Evolutionary conservation across 2,329 filamentous ascomycete genomes (phyloP), one percentile per base, ranked within the genome.

Genomic region (Diaporthe ampelina): DNA sequence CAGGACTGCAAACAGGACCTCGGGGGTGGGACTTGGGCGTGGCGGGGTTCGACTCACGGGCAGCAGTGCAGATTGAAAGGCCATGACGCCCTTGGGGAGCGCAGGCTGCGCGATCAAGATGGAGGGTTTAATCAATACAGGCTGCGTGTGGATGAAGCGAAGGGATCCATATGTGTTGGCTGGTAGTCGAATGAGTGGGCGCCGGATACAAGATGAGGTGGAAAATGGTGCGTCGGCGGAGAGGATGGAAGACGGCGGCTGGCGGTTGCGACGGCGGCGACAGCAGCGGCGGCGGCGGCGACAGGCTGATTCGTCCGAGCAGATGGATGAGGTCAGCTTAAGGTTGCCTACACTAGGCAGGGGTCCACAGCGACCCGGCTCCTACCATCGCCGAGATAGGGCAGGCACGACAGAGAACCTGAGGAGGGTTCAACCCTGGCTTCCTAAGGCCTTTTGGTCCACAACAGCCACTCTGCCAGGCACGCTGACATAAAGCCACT

Each of bases 21-120:
- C 17, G 10, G 57, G 57, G 32, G 21, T 19, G 15, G 32, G 35
- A 32, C n/a, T 26, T n/a, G 65, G 29, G 58, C 10, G 35, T 11
- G 24, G 58, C 32, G 19, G 37, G 57, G 63, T 24, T 48, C 21
- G 37, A 74, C 75, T 70, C 29, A 75, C 75, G 19, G 73, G 75
- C 73, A 76, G 73, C 75, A 76, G 50, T 70, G 70, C 75, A 70
- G 61, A 63, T 70, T 75, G 75, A 61, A 76, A 76, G 70, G 73
- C 75, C 75, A 76, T 76, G 35, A 63, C 67, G 57, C 63, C 69
- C 37, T 72, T 72, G 54, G 40, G 45, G 48, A 69, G 74, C 74
- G 74, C 74, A 63, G 59, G 52, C 45, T 75, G 74, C 74, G 72
- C 74, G 45, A 50, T 40, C 43, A 37, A 24, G 37, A 63, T 13